phyloP scores from a whole-genome alignment of 805 yeast species.

The Wickerhamiella galacta region DNA sequence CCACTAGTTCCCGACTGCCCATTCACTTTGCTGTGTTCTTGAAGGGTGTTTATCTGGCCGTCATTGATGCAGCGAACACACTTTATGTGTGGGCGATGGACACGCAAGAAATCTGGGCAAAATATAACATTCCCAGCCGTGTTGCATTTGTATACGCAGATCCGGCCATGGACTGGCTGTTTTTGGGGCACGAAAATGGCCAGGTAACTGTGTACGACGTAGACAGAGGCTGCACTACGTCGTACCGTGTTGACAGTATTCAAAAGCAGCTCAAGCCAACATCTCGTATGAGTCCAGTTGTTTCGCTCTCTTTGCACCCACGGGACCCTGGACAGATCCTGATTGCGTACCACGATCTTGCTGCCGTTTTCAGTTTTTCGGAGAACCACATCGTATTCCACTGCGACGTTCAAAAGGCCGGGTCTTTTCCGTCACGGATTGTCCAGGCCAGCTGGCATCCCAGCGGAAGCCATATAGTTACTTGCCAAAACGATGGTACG shows the following conservation, averaged over 20 bases:
- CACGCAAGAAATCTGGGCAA: slow-evolving; percentile 41
- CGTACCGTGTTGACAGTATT: slow-evolving; percentile 44
- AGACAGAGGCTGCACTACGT: slow-evolving; percentile 55
- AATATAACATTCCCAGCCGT: slow-evolving; percentile 44
- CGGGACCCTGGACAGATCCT: slow-evolving; percentile 69
- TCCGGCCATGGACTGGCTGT: slow-evolving; percentile 77
- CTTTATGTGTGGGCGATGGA: slow-evolving; percentile 57
- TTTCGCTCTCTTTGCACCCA: slow-evolving; percentile 65
- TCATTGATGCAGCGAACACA: slow-evolving; percentile 42
- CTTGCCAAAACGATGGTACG: slow-evolving; percentile 69
- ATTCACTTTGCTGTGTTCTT: slow-evolving; percentile 47
- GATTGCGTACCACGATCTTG: slow-evolving; percentile 53
- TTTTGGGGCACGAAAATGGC: slow-evolving; percentile 70
- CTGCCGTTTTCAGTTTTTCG: slow-evolving; percentile 51
- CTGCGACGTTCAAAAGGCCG: slow-evolving; percentile 25
- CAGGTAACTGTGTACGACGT: slow-evolving; percentile 56
- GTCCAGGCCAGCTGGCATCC: slow-evolving; percentile 71
- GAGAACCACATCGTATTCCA: slow-evolving; percentile 38
- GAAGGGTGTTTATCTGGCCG: slow-evolving; percentile 68
- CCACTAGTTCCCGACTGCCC: slow-evolving; percentile 29
- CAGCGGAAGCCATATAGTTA: slow-evolving; percentile 68
- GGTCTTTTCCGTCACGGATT: slow-evolving; percentile 37
- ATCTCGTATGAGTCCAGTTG: slow-evolving; percentile 45
- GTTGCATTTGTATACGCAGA: slow-evolving; percentile 62
- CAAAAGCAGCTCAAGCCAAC: slow-evolving; percentile 48